Evolutionary conservation across 2,329 filamentous ascomycete genomes (phyloP), one percentile per base, ranked within the genome.

Genomic region (Trichoderma arundinaceum): DNA sequence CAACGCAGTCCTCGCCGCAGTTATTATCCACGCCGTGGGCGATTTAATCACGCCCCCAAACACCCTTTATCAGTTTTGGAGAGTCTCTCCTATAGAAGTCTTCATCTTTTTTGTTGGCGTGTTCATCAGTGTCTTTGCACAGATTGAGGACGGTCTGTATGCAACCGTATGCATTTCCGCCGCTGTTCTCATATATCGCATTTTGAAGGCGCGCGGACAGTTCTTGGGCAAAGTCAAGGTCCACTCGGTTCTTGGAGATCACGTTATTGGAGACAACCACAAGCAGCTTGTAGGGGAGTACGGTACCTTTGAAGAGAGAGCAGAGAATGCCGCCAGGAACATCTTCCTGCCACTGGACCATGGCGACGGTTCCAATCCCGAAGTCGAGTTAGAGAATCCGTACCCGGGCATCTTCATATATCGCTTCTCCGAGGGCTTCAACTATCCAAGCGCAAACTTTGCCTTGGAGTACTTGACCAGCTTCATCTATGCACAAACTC

Each of bases 391-490:
- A n/a, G 84, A 91, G 68, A 87, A 87, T 63, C 94, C 95, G 0
- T 92, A 95, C 72, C 94, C 94, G 0, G 95, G 95, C 60, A 86
- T 99, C 70, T 96, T 98, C 79, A 96, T 98, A 74, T 98, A 96
- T 81, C 89, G 94, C 51, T 97, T 97, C 77, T 88, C 91, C 0
- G 94, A 98, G 79, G 92, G 94, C 49, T 97, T 96, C 83, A 96
- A 95, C 79, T 99, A 98, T 73, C 92, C 94, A 67, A 99, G 97
- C 72, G 93, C 93, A 19, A 92, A 92, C 73, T 89, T 92, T 75
- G 93, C 96, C 69, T 86, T 97, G 65, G 93, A 97, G 73, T 87
- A 92, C 73, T 83, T 96, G 58, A 86, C 88, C 2, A 79, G 84
- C 2, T 86, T 88, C 70, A 87, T 96, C 53, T 90, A 90, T 70